Base-by-base conservation (phyloP, 257 asterid species). In the Solanum tarapatanum region DNA sequence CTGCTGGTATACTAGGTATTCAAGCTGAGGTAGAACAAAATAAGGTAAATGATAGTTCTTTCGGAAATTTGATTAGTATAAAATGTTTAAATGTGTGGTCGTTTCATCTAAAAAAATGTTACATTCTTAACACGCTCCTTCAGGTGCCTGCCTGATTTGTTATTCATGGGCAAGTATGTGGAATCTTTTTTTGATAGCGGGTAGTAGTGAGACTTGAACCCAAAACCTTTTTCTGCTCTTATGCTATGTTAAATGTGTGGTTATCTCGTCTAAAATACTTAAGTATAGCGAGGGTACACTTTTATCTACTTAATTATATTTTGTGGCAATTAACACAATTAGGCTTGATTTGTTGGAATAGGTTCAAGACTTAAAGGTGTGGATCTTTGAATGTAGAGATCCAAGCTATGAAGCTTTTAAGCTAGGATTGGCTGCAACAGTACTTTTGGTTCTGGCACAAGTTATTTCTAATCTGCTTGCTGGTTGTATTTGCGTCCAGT, bases 381-480 rank as follows among this genome's bases (percentile, higher is more conserved):
- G 97, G 98, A 89, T 94, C 23, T 87, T 94, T 51, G 98, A 94
- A 83, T 97, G 99, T 91, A 92, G 96, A 73, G 97, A 97, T 69
- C 97, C 98, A 2, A 95, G 98, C 90, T 87, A 94, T 87, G 88
- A 90, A 86, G 99, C 98, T 45, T 96, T 94, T 92, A 94, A 93
- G 48, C 95, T 94, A 2, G 99, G 98, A 10, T 39, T 94, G 89
- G 91, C 93, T 64, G 99, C 98, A 16, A 92, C 93, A 14, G 91
- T 92, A 51, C 90, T 96, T 62, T 85, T 96, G 69, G 87, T 92
- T 87, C 87, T 94, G 10, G 96, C 99, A 17, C 98, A 96, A 84
- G 90, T 88, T 11, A 73, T 91, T 19, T 88, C 93, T 35, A 94
- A 90, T 83, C 64, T 93, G 90, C 88, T 93, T 66, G 93, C 93